These are phyloP conservation scores for Lanmaoa pseudosensibilis DNA, from an alignment of 768 basidiomycete genomes.

Conservation along the genomic window DNA sequence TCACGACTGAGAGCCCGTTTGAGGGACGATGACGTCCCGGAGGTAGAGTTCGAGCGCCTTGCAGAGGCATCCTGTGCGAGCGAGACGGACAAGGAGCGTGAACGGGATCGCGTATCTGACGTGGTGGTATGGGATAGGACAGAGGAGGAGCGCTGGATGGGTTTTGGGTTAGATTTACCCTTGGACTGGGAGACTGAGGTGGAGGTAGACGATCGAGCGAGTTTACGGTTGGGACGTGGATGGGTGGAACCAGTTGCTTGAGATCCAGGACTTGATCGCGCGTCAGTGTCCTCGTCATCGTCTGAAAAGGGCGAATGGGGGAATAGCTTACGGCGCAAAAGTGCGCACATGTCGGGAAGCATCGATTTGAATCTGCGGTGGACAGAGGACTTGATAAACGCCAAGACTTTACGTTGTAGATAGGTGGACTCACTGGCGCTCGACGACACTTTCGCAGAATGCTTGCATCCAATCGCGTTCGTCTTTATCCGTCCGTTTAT, in stretches of 20 bases:
- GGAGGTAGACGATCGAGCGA: conserved; percentile 11
- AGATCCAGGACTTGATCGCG: conserved; percentile 12
- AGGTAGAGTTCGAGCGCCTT: conserved; percentile 32
- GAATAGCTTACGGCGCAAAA: conserved; percentile 69
- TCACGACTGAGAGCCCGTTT: conserved; percentile 64
- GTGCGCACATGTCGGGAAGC: conserved; percentile 53
- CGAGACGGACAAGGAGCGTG: conserved; percentile 67
- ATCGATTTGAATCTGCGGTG: conserved; percentile 50
- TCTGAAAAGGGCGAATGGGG: conserved; percentile 61
- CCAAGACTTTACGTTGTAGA: background rate
- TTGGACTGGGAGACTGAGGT: conserved; percentile 11
- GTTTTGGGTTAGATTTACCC: conserved; percentile 4
- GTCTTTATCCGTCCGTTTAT: conserved; percentile 19
- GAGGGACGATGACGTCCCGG: conserved; percentile 41
- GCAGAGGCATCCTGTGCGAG: conserved; percentile 60
- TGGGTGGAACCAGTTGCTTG: background rate
- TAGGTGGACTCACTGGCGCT: conserved; percentile 50
- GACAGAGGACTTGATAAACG: background rate
- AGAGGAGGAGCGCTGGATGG: conserved; percentile 28
- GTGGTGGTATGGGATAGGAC: conserved; percentile 15
- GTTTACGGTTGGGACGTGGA: conserved; percentile 14
- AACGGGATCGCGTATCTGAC: conserved; percentile 42
- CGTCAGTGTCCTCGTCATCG: conserved; percentile 28
- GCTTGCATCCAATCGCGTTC: conserved; percentile 72
- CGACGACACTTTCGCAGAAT: conserved; percentile 68